phyloP scores from a whole-genome alignment of 1,284 basidiomycete genomes.

The Leccinum angustisporum region DNA sequence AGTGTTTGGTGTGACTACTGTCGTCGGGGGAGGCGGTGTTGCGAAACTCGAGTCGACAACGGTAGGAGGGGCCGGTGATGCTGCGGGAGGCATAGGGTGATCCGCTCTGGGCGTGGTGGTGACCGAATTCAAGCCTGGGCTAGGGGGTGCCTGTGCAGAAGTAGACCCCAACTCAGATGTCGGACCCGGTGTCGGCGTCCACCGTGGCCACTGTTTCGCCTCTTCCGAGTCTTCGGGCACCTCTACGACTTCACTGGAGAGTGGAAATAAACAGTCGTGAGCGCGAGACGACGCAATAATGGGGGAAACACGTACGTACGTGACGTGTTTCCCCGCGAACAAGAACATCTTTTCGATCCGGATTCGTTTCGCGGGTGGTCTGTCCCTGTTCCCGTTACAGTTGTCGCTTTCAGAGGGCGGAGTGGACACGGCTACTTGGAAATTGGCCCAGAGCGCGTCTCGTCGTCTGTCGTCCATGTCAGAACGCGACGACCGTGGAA shows the following conservation, averaged over 20 bases:
- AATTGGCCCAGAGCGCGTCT: slow-evolving; percentile 58
- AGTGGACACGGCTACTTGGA: slow-evolving; percentile 52
- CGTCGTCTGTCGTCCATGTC: slow-evolving; percentile 29
- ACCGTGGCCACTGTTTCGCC: slow-evolving; percentile 70
- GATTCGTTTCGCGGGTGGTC: slow-evolving; percentile 41
- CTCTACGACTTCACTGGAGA: slow-evolving; percentile 64
- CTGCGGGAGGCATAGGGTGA: neutral
- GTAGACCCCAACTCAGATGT: slow-evolving; percentile 10
- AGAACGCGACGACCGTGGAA: neutral
- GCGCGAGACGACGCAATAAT: neutral
- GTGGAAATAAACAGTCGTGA: neutral
- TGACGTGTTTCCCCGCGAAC: slow-evolving; percentile 72
- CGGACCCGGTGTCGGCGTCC: slow-evolving; percentile 31
- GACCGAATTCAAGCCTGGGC: neutral
- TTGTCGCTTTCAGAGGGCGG: slow-evolving; percentile 1
- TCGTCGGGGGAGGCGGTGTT: slow-evolving; percentile 12
- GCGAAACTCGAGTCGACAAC: slow-evolving; percentile 12
- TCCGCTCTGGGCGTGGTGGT: neutral
- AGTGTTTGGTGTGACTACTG: slow-evolving; percentile 13
- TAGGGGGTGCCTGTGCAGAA: neutral
- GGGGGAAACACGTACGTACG: slow-evolving; percentile 44
- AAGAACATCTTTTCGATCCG: slow-evolving; percentile 67
- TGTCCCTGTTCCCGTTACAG: no score
- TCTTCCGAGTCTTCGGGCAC: slow-evolving; percentile 71
- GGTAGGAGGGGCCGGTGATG: neutral